Evolutionary conservation across 345 rosid genomes (phyloP), one percentile per base, ranked within the genome.

Genomic region (Moricandia arvensis): DNA sequence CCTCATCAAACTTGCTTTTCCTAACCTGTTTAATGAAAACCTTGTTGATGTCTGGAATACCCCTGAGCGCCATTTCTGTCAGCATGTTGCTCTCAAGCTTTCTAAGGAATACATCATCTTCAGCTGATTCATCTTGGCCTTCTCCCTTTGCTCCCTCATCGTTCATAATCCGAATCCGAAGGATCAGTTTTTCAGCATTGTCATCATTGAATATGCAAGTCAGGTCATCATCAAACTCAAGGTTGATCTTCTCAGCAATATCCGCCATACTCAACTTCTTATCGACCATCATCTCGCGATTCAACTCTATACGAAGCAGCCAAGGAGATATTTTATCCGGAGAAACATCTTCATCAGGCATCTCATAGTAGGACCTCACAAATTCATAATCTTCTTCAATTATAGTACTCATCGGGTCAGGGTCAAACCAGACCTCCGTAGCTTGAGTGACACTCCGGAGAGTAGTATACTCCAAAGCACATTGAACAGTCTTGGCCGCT

Each of bases 281-380:
- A 78, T 95, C 97, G 73, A 89, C 90, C 99, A 91, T 94, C 99
- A 94, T 94, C 82, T 90, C 99, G 38, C 99, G 97, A 75, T 94
- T 94, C 90, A 94, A 75, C 80, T 94, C 96, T 63, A 94, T 88
- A 15, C 99, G 95, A 34, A 94, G 99, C 81, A 94, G 75, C 99
- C 99, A 94, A 33, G 97, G 99, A 64, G 99, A 94, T 34, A 91
- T 92, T 81, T 92, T 92, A 15, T 94, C 99, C 0, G 97, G 93
- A 30, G 93, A 86, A 17, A 94, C 87, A 77, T 94, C 97, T 80
- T 94, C 99, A 80, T 94, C 99, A 11, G 99, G 99, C 99, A 94
- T 90, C 71, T 94, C 99, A 80, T 89, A 92, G 76, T 94, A 94
- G 13, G 99, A 91, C 75, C 84, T 92, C 65, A 94, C 99, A 82